Conservation (phyloP, 768 basidiomycete species). For the Neoboletus brunneissimus region DNA sequence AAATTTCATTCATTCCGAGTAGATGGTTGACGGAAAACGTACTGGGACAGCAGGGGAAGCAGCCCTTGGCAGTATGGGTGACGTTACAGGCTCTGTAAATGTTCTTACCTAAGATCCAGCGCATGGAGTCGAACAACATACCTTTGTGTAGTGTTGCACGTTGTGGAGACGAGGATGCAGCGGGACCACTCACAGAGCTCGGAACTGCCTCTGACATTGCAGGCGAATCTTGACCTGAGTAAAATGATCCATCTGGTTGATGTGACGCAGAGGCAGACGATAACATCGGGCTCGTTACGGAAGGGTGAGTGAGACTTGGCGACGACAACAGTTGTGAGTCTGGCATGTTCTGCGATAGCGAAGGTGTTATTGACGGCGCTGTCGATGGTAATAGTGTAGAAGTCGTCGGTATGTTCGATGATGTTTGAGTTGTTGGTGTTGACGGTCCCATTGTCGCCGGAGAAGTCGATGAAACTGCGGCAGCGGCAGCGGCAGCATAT, state of each 20-base stretch:
- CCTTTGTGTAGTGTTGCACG: conserved; percentile 49
- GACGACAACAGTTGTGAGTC: conserved; percentile 54
- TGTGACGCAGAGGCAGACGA: conserved; percentile 67
- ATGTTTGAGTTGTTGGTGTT: conserved; percentile 37
- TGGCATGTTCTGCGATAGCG: conserved; percentile 31
- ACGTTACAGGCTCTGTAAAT: conserved; percentile 42
- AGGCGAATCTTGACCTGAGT: conserved; percentile 70
- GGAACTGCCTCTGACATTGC: conserved; percentile 64
- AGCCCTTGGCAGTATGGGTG: conserved; percentile 42
- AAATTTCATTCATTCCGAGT: conserved; percentile 14
- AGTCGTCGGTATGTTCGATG: conserved; percentile 31
- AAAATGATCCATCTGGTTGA: conserved; percentile 65
- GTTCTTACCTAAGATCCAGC: conserved; percentile 20
- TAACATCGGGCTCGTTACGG: conserved; percentile 76
- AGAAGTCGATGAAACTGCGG: conserved; percentile 27
- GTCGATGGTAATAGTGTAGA: conserved; percentile 41
- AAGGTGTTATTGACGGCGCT: conserved; percentile 37
- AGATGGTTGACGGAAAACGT: conserved; percentile 23
- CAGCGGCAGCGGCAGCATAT: conserved; percentile 89
- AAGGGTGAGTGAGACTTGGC: conserved; percentile 83
- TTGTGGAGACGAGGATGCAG: conserved; percentile 61
- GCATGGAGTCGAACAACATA: conserved; percentile 27
- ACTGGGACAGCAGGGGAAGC: conserved; percentile 45
- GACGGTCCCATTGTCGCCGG: conserved; percentile 21
- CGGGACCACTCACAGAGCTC: conserved; percentile 44